Percentiles rank a stretch among this genome's conserved stretches.
These are phyloP conservation scores for Cyathus striatus DNA, from an alignment of 768 basidiomycete species.

Conservation along the genomic window DNA sequence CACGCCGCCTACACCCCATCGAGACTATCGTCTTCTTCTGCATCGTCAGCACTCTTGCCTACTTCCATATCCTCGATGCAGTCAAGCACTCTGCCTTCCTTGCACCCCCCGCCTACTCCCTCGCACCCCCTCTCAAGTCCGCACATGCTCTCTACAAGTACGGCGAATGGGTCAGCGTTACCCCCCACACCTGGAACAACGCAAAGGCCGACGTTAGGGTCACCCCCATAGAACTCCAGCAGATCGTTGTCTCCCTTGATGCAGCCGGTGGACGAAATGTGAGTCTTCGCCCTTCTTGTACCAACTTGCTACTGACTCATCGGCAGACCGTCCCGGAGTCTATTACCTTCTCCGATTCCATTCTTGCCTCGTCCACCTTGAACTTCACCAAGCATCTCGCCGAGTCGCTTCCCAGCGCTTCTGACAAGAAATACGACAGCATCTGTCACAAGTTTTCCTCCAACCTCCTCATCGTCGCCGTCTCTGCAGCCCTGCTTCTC, in stretches of 20 bases:
- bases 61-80: constrained; percentile 88
- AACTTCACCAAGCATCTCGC: constrained; percentile 49
- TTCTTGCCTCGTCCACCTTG: constrained; percentile 35
- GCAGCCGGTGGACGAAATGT: constrained; percentile 16
- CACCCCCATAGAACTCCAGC: constrained; percentile 63
- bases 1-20: constrained; percentile 76
- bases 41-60: constrained; percentile 86
- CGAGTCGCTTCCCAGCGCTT: constrained; percentile 28
- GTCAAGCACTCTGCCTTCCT: constrained; percentile 89
- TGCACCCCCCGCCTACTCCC: constrained; percentile 45
- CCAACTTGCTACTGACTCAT: neutral
- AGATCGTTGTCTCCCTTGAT: constrained; percentile 59
- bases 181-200: constrained; percentile 46
- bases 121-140: constrained; percentile 45
- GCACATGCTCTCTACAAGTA: constrained; percentile 49
- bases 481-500: constrained; percentile 10
- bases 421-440: constrained; percentile 42
- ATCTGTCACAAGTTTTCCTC: constrained; percentile 40
- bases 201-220: constrained; percentile 22
- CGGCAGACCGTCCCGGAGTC: constrained; percentile 24
- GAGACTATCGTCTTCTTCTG: constrained; percentile 91
- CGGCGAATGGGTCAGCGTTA: constrained; percentile 59
- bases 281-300: constrained; percentile 7
- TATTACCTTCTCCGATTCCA: constrained; percentile 32
- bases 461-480: constrained; percentile 10